A percentile compares a stretch with the other conserved stretches of the same genome.
These are phyloP conservation scores for Jaapia argillacea DNA, from an alignment of 768 basidiomycete genomes.

Conservation along the genomic window DNA sequence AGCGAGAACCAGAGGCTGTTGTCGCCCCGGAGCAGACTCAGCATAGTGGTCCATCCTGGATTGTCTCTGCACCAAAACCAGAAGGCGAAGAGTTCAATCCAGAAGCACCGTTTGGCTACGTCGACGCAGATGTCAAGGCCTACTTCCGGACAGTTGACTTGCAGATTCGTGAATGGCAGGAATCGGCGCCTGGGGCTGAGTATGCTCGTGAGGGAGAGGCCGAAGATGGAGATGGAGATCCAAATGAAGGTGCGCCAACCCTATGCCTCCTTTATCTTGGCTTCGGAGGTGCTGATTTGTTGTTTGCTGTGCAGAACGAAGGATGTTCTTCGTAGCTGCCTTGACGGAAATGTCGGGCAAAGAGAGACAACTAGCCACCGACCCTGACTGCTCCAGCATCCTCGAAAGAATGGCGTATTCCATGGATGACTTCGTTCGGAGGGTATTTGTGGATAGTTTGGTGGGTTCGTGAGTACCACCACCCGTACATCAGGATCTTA, in stretches of 20 bases:
- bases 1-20: slow-evolving; percentile 12
- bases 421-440: slow-evolving; percentile 93
- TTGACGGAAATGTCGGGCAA: slow-evolving; percentile 78
- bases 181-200: too few relatives aligned
- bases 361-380: slow-evolving; percentile 85
- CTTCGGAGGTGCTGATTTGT: neutral
- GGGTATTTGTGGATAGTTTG: slow-evolving; percentile 83
- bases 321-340: slow-evolving; percentile 73
- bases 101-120: slow-evolving; percentile 83
- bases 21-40: slow-evolving; percentile 9
- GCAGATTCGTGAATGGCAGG: slow-evolving; percentile 84
- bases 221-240: slow-evolving; percentile 41
- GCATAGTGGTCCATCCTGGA: slow-evolving; percentile 58
- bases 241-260: slow-evolving; percentile 69
- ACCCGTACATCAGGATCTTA: neutral
- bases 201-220: slow-evolving; percentile 31
- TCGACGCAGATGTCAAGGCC: slow-evolving; percentile 85
- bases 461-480: slow-evolving; percentile 68
- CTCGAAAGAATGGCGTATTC: slow-evolving; percentile 86
- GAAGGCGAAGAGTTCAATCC: slow-evolving; percentile 30
- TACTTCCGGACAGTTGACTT: slow-evolving; percentile 87
- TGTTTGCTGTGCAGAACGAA: slow-evolving; percentile 40
- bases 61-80: slow-evolving; percentile 30
- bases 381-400: slow-evolving; percentile 87
- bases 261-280: too few relatives aligned